These are phyloP conservation scores for Aspergillus candidus DNA, from an alignment of 2,329 filamentous ascomycete genomes.

Conservation along the genomic window DNA sequence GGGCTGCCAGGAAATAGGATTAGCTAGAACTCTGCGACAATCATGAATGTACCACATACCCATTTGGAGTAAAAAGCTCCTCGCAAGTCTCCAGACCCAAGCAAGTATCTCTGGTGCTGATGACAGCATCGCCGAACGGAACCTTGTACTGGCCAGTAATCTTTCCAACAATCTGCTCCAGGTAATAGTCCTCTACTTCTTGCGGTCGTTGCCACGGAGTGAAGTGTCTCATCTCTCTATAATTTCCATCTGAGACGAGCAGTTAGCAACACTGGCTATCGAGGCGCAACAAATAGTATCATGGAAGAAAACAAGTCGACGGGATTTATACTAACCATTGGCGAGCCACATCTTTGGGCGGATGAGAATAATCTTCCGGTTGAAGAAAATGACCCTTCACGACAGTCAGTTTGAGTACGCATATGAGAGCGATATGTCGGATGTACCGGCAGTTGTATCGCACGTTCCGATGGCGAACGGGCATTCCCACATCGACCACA, in stretches of 20 bases:
- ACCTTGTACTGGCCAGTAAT: conserved; percentile 53
- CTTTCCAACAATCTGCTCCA: conserved; percentile 55
- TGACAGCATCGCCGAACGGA: conserved; percentile 62
- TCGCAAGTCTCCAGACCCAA: conserved; percentile 63
- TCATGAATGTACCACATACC: conserved; percentile 12
- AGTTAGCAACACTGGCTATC: conserved; percentile 1
- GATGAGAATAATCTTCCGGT: conserved; percentile 65
- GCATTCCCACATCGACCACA: conserved; percentile 58
- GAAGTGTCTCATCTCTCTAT: conserved; percentile 57
- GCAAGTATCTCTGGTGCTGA: conserved; percentile 57
- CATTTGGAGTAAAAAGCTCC: conserved; percentile 57
- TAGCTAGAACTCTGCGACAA: conserved; percentile 11
- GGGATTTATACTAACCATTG: conserved; percentile 40
- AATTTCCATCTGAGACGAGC: conserved; percentile 51
- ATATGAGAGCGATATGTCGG: neutral
- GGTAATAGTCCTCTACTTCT: conserved; percentile 56
- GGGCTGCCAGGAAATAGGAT: conserved; percentile 35
- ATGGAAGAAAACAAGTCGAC: neutral
- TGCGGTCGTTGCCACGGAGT: conserved; percentile 56
- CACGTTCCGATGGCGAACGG: conserved; percentile 56
- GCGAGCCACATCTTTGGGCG: conserved; percentile 66
- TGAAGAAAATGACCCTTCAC: conserved; percentile 50
- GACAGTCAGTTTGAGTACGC: neutral
- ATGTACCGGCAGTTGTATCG: conserved; percentile 56
- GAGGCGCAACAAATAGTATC: too few relatives aligned